Base-by-base conservation (phyloP, 2,329 filamentous ascomycete species). In the Fusarium abutilonis region DNA sequence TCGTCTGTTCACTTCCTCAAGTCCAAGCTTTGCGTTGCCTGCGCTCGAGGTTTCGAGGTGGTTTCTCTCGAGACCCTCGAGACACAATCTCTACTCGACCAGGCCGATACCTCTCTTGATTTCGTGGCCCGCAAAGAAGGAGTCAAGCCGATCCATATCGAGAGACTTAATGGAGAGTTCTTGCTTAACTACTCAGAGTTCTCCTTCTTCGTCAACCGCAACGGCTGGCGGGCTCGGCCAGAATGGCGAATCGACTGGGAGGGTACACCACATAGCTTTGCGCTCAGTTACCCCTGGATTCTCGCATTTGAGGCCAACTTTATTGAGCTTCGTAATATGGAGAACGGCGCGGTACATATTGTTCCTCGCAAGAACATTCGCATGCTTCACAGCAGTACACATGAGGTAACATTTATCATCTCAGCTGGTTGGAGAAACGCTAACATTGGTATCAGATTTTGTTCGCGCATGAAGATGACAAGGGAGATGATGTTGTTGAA, bases 211-310 rank as follows among this genome's bases (percentile, higher is more conserved):
- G 95, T 99, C 74, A 98, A 99, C 78, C 88, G 95, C 71, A 98
- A 99, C 75, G 95, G 95, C 34, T 99, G 95, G 95, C 88, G 95
- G 63, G 94, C 94, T 50, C 86, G 93, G 71, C 93, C 93, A 6
- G 95, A 99, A 76, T 99, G 95, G 95, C 89, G 90, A 70, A 97
- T 99, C 73, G 90, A 94, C 64, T 99, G 95, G 95, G 95, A 99
- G 79, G 95, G 95, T 53, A 91, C 88, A 40, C 95, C 95, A 36
- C 90, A 92, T 70, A 89, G 89, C 55, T 99, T 99, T 76, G 95
- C 95, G 1, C 88, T 98, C 51, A 97, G 93, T 67, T 96, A 96
- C 72, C 95, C 95, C 43, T 99, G 96, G 84, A 97, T 99, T 63
- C 81, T 99, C 70, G 95, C 94, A 1, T 99, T 99, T 75, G 95